Evolutionary conservation across 78 protist species (phyloP).

Genomic region (Monocercomonoides exilis): DNA sequence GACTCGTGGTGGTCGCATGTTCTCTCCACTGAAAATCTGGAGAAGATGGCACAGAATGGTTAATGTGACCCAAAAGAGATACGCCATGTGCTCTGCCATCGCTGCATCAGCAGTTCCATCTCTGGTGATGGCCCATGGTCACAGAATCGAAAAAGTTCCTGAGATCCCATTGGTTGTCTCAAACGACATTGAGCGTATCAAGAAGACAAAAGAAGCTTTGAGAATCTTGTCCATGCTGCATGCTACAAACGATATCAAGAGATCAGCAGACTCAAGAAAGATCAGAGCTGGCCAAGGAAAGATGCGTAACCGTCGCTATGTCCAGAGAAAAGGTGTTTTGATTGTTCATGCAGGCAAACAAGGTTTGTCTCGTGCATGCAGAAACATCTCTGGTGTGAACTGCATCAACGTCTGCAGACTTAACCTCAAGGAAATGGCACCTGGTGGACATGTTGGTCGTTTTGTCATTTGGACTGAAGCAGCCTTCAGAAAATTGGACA

Average conservation of each 20-base stretch:
- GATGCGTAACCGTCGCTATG: slow-evolving; percentile 91
- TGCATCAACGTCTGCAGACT: slow-evolving; percentile 68
- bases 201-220: slow-evolving; percentile 86
- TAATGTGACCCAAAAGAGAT: slow-evolving; percentile 85
- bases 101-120: slow-evolving; percentile 97
- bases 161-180: slow-evolving; percentile 94
- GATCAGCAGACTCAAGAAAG: slow-evolving; percentile 43
- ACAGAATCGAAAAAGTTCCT: slow-evolving; percentile 62
- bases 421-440: slow-evolving; percentile 97
- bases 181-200: slow-evolving; percentile 54
- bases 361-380: slow-evolving; percentile 75
- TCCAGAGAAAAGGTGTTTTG: slow-evolving; percentile 90
- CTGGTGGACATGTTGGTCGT: slow-evolving; percentile 99
- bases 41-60: slow-evolving; percentile 90
- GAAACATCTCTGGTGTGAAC: slow-evolving; percentile 98
- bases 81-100: slow-evolving; percentile 91
- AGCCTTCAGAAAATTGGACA: slow-evolving; percentile 88
- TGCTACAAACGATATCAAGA: slow-evolving; percentile 84
- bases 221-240: slow-evolving; percentile 58
- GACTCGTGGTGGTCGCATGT: slow-evolving; percentile 94
- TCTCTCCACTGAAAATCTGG: slow-evolving; percentile 93
- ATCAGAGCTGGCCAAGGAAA: slow-evolving; percentile 95
- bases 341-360: slow-evolving; percentile 72
- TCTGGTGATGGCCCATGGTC: slow-evolving; percentile 98
- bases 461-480: slow-evolving; percentile 95